Base-by-base conservation (phyloP, 257 asterid species). In the Ilex aquifolium region DNA sequence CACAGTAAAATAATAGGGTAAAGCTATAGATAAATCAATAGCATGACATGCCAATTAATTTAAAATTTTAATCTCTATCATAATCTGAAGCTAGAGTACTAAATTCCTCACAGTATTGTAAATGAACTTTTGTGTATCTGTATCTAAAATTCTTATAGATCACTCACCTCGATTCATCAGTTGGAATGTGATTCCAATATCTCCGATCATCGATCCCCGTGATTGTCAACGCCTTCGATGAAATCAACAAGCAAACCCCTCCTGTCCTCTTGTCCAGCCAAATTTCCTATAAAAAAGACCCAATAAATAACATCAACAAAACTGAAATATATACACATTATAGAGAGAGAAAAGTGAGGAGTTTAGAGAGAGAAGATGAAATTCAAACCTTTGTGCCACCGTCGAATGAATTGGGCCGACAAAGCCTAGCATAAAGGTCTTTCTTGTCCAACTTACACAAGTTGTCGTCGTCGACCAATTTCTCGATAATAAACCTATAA, bases 201-300 rank as follows among this genome's bases (percentile, higher is more conserved):
- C 97, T 75, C 65, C 97, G 83, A 78, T 90, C 97, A 73, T 85
- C 93, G 2, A 90, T 90, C 44, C 96, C 96, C 1, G 95, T 90
- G 2, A 90, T 91, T 63, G 82, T 4, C 86, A 91, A 70, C 30
- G 83, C 93, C 78, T 84, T 85, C 4, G 89, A 85, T 50, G 96
- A 88, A 40, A 91, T 73, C 13, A 88, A 84, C 73, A 88, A 74
- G 66, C 93, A 91, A 9, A 83, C 78, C 56, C 96, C 95, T 70
- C 93, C 96, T 3, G 76, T 83, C 56, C 81, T 85, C 86, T 82
- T 91, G 64, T 91, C 94, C 65, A 88, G 78, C 97, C 93, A 88
- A 60, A 82, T 90, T 65, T 81, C 89, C 97, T 91, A 48, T 58
- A 54, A 42, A 30, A 57, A 60, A 62, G 31, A 6, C 21, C 17